Evolutionary conservation across 768 basidiomycete genomes (phyloP), one percentile per base, ranked within the genome.

Genomic region (Sarcodon aspratus): DNA sequence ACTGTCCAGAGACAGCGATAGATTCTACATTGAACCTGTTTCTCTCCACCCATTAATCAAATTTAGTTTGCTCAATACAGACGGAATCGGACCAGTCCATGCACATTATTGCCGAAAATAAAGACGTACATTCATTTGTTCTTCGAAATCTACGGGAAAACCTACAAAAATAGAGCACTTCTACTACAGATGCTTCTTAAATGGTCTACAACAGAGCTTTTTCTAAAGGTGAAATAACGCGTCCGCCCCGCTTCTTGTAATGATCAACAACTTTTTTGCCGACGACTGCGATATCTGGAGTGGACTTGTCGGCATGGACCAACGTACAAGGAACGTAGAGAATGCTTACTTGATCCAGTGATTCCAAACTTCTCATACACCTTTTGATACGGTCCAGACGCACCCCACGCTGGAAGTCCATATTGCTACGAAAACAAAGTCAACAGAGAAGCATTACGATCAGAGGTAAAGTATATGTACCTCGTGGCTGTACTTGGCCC

Each of bases 351-450:
- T 43, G 74, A 62, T 11, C 80, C 83, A 35, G 89, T 91, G 61
- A 92, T 76, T 38, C 86, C 88, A 57, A 90, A 87, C 66, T 90
- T 88, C 69, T 86, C 85, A 63, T 96, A 96, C 10, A 94, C 85
- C 70, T 92, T 76, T 66, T 81, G 75, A 62, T 89, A 92, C 9
- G 93, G 92, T 47, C 85, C 92, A 15, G 91, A 94, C 12, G 88
- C 80, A 61, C 92, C 92, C 85, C 87, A 96, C 33, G 72, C 74
- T 34, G 68, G 57, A 50, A 88, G 63, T 59, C 86, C 87, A 52
- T 71, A 87, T 74, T 87, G 85, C 75, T 79, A 57, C 9, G 54
- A 15, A 48, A 34, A 27, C n/a, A 18, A 36, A 52, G 45, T 64
- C 52, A 50, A 48, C 42, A 40, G 9, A 18, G 31, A 37, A 8